A percentile compares a stretch with the other conserved stretches of the same genome.
Conservation (phyloP, 306 rosid species). For the Glycyrrhiza uralensis region DNA sequence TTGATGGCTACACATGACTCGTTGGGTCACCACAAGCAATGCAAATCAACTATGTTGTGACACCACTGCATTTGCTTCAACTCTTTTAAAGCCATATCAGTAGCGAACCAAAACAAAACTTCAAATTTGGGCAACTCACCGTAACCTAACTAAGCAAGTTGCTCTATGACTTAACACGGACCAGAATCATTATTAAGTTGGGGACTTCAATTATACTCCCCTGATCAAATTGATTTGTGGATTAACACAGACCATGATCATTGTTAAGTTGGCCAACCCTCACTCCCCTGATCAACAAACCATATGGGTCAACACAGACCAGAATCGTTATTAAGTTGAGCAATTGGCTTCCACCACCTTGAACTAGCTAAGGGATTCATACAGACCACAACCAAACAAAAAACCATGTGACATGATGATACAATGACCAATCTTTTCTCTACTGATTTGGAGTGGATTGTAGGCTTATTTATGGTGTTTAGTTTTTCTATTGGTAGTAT, state of each 20-base stretch:
- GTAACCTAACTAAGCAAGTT: background rate
- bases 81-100: background rate
- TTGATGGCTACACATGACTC: background rate
- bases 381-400: background rate
- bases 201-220: background rate
- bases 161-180: background rate
- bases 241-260: background rate
- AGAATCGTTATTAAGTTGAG: background rate
- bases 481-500: background rate
- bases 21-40: background rate
- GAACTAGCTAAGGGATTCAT: background rate
- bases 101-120: background rate
- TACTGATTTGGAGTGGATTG: background rate
- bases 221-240: background rate
- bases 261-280: background rate
- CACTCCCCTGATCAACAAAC: background rate
- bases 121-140: background rate
- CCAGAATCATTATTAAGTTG: background rate
- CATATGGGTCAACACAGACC: background rate
- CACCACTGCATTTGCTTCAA: background rate
- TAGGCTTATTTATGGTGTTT: background rate
- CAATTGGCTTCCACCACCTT: background rate
- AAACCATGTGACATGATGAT: background rate
- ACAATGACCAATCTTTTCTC: background rate
- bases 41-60: background rate